Evolutionary conservation across 2,329 filamentous ascomycete genomes (phyloP).

Genomic region (Exophiala dermatitidis): DNA sequence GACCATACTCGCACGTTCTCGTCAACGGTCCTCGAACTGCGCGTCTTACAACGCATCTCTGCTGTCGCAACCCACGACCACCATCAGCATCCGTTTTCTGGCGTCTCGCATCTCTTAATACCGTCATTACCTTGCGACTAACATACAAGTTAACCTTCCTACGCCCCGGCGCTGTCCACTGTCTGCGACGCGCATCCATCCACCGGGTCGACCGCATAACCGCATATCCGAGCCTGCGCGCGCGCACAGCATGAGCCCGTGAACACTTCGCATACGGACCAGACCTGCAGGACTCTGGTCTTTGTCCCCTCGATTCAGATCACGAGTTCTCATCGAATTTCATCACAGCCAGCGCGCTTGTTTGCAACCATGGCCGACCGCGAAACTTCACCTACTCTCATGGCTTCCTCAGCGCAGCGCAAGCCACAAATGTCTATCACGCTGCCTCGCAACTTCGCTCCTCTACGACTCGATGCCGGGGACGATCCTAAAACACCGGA

Average conservation of each 20-base stretch:
- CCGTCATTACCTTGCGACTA: not conserved
- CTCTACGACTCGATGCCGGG: conserved; percentile 32
- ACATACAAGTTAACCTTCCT: not conserved
- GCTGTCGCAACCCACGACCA: conserved; percentile 12
- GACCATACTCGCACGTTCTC: conserved; percentile 4
- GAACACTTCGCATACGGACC: conserved; percentile 8
- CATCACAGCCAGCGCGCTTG: not conserved
- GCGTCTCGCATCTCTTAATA: not conserved
- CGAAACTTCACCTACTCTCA: conserved; percentile 23
- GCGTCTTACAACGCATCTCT: conserved; percentile 17
- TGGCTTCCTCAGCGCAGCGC: conserved; percentile 30
- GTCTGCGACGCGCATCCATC: conserved; percentile 3
- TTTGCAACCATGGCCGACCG: conserved; percentile 17
- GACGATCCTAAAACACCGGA: conserved; percentile 40
- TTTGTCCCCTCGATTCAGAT: conserved; percentile 5
- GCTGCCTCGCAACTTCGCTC: conserved; percentile 42
- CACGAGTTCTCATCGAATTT: not conserved
- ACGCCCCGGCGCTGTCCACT: conserved; percentile 5
- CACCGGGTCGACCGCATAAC: conserved; percentile 15
- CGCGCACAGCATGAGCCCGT: conserved; percentile 20
- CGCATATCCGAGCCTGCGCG: conserved; percentile 17
- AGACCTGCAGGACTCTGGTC: conserved; percentile 13
- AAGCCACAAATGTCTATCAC: conserved; percentile 39
- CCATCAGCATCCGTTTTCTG: not conserved
- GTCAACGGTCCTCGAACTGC: conserved; percentile 8